These are phyloP conservation scores for Conidiobolus incongruus DNA, from an alignment of 371 early-diverging fungal genomes.

Conservation along the genomic window DNA sequence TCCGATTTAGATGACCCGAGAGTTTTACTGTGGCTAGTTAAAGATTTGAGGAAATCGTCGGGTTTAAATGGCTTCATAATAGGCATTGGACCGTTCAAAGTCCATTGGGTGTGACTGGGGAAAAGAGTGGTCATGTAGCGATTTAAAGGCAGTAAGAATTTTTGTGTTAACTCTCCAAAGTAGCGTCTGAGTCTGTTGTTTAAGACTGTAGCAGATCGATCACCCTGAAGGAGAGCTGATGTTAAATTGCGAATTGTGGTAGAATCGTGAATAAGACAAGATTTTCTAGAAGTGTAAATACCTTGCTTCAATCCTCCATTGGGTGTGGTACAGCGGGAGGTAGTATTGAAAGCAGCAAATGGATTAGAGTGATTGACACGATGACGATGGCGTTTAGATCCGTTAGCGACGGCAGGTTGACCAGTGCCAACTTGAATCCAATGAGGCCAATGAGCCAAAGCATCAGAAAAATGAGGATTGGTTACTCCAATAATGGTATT, in stretches of 20 bases:
- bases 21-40: slow-evolving; percentile 20
- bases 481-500: slow-evolving; percentile 80
- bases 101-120: slow-evolving; percentile 24
- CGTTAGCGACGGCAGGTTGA: background rate
- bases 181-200: slow-evolving; percentile 80
- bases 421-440: slow-evolving; percentile 39
- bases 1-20: background rate
- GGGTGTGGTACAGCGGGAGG: slow-evolving; percentile 7
- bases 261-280: slow-evolving; percentile 52
- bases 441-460: slow-evolving; percentile 83
- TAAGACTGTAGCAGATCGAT: slow-evolving; percentile 39
- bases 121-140: slow-evolving; percentile 75
- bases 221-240: slow-evolving; percentile 36
- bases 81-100: slow-evolving; percentile 6
- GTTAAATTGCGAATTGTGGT: slow-evolving; percentile 40
- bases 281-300: slow-evolving; percentile 53
- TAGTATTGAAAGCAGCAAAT: slow-evolving; percentile 1
- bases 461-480: slow-evolving; percentile 78
- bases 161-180: slow-evolving; percentile 79
- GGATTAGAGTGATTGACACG: slow-evolving; percentile 7
- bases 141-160: slow-evolving; percentile 84
- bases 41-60: slow-evolving; percentile 22
- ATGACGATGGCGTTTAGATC: background rate
- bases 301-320: slow-evolving; percentile 7
- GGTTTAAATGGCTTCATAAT: slow-evolving; percentile 23